Conservation (phyloP, 1,139 yeast genomes). For the Candida frijolesensis region DNA sequence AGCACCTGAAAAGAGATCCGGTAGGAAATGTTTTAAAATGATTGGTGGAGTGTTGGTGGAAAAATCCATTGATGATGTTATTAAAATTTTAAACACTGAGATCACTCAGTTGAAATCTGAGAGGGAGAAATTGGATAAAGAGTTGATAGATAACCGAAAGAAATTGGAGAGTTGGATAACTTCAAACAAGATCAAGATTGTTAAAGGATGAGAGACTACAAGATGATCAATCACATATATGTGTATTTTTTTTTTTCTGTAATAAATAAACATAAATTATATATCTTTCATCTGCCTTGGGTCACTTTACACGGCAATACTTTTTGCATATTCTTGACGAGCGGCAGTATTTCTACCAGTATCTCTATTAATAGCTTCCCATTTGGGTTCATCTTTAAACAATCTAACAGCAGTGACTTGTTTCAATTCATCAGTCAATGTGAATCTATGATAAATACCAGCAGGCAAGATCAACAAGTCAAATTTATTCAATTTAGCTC, state of each 20-base stretch:
- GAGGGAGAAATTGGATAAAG: constrained; percentile 45
- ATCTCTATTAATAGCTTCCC: constrained; percentile 83
- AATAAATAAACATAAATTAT: neutral
- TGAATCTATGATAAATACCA: constrained; percentile 91
- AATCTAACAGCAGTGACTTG: constrained; percentile 77
- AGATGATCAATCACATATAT: no score
- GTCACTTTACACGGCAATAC: constrained; percentile 25
- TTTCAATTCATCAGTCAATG: constrained; percentile 59
- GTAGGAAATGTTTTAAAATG: constrained; percentile 88
- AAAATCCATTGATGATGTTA: constrained; percentile 74
- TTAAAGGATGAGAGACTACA: constrained; percentile 27
- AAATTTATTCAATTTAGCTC: constrained; percentile 62
- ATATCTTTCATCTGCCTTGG: neutral
- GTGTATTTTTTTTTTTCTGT: neutral
- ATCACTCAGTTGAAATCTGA: constrained; percentile 46
- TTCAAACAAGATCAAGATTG: constrained; percentile 65
- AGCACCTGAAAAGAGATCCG: constrained; percentile 42
- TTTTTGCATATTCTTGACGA: constrained; percentile 30
- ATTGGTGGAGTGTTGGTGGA: constrained; percentile 91
- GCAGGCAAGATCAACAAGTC: constrained; percentile 84
- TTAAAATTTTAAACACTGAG: constrained; percentile 67
- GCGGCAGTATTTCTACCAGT: constrained; percentile 30
- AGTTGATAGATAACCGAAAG: constrained; percentile 47
- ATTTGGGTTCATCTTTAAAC: constrained; percentile 93
- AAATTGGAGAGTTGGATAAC: constrained; percentile 71